phyloP scores from a whole-genome alignment of 2,329 filamentous ascomycete genomes.

The Lecanicillium sp. region DNA sequence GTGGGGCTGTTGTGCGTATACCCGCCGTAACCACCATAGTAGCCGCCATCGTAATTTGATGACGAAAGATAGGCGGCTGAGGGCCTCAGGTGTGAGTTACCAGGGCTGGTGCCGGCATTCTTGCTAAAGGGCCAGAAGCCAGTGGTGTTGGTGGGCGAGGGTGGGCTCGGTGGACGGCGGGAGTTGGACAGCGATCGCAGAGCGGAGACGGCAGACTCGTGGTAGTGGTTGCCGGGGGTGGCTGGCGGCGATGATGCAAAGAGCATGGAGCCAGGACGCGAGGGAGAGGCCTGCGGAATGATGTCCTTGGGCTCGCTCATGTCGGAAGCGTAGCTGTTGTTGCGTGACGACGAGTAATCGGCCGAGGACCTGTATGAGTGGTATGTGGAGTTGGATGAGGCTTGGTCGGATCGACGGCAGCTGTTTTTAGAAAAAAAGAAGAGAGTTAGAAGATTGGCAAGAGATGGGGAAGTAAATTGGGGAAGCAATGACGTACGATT shows the following conservation, averaged over 20 bases:
- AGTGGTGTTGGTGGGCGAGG: constrained; percentile 38
- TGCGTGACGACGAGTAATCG: constrained; percentile 23
- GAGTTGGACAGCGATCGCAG: constrained; percentile 41
- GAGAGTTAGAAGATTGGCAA: constrained; percentile 13
- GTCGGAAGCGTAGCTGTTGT: constrained; percentile 35
- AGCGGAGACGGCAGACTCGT: constrained; percentile 45
- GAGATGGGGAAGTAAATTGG: constrained; percentile 1
- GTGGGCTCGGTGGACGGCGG: constrained; percentile 44
- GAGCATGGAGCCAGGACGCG: constrained; percentile 47
- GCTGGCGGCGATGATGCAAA: constrained; percentile 43
- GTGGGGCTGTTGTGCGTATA: constrained; percentile 29
- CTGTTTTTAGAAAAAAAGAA: too few species aligned
- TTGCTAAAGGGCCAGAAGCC: constrained; percentile 46
- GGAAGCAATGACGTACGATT: constrained; percentile 38
- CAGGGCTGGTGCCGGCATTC: constrained; percentile 43
- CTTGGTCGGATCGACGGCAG: constrained; percentile 46
- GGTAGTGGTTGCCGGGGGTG: constrained; percentile 33
- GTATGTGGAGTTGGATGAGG: constrained; percentile 16
- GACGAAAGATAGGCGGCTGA: constrained; percentile 34
- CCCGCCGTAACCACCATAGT: constrained; percentile 19
- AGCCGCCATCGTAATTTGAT: constrained; percentile 43
- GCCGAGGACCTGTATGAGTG: constrained; percentile 17
- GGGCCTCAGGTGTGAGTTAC: constrained; percentile 39
- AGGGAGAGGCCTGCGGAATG: constrained; percentile 55
- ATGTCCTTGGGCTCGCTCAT: constrained; percentile 51